Evolutionary conservation across 169 alveolate genomes (phyloP), one percentile per base, ranked within the genome.

Genomic region (Eimeria praecox): DNA sequence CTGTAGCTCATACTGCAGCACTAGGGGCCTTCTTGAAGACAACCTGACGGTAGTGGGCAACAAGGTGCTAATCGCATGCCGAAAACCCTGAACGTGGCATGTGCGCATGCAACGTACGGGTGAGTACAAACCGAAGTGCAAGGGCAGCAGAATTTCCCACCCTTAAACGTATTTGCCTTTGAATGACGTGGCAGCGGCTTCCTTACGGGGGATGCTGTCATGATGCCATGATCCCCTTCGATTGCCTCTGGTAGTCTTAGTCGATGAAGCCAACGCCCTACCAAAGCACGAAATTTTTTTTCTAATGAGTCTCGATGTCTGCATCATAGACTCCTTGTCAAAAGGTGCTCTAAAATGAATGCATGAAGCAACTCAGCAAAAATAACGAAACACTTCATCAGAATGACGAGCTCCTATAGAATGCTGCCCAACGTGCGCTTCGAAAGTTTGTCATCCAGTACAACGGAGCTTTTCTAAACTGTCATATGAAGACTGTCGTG

Each of bases 1-100:
- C 75, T 83, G 91, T 77, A 83, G 33, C 91, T 83, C 91, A 33
- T 83, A 83, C 33, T 83, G 91, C 33, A 83, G 33, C 35, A 83
- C 75, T 52, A 83, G 52, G 33, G 91, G 91, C 35, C 38, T 52
- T 54, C 22, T 56, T 20, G 91, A 38, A 83, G 91, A 83, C 40
- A 56, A 38, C 91, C 40, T 54, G 75, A 54, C 71, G 49, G 52
- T 35, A 35, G 75, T 54, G 54, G 91, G 91, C 44, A 83, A 24
- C 77, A 83, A 10, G 44, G 91, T 83, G 54, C 91, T 83, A 30
- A 83, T 46, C 2, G 91, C 91, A 52, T 83, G 91, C 49, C 91
- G 91, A 35, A 83, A 52, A 49, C 91, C 91, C 91, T 83, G 27
- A 52, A 33, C 3, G n/a, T 35, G 14, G 35, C 56, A 52, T 59